These are phyloP conservation scores for Kazachstania viticola DNA, from an alignment of 805 yeast genomes.

Conservation along the genomic window DNA sequence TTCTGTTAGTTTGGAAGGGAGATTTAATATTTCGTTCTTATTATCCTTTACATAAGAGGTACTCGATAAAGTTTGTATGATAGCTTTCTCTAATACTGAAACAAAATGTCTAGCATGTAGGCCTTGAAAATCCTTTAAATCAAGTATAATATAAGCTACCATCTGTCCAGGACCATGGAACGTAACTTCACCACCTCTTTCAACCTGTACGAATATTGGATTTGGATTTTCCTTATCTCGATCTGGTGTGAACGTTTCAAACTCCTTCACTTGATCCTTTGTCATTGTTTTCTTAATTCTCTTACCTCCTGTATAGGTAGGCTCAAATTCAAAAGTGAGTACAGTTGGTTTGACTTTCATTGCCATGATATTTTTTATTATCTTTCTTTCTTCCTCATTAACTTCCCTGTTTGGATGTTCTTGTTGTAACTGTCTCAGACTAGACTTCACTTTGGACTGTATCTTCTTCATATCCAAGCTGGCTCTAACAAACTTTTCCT, in stretches of 20 bases:
- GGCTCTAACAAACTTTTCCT: slow-evolving; percentile 43
- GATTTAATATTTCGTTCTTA: slow-evolving; percentile 5
- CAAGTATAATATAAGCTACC: slow-evolving; percentile 71
- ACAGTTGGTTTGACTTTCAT: slow-evolving; percentile 55
- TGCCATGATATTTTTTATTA: slow-evolving; percentile 33
- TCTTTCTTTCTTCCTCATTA: slow-evolving; percentile 36
- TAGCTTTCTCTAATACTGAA: slow-evolving; percentile 45
- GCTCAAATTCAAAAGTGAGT: slow-evolving; percentile 73
- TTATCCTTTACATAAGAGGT: slow-evolving; percentile 4
- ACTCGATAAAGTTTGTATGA: slow-evolving; percentile 35
- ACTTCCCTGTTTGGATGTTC: slow-evolving; percentile 29
- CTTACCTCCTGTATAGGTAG: slow-evolving; percentile 87
- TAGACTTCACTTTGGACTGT: slow-evolving; percentile 36
- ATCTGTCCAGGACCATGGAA: slow-evolving; percentile 96
- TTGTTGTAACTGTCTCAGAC: slow-evolving; percentile 28
- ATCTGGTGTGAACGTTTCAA: slow-evolving; percentile 15
- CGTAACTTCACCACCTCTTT: slow-evolving; percentile 92
- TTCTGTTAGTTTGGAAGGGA: slow-evolving; percentile 35
- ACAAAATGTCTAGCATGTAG: slow-evolving; percentile 58
- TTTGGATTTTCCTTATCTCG: slow-evolving; percentile 18
- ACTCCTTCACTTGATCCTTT: slow-evolving; percentile 15
- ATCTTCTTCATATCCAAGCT: slow-evolving; percentile 46
- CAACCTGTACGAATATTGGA: slow-evolving; percentile 65
- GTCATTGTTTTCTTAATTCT: slow-evolving; percentile 50
- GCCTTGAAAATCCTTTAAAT: slow-evolving; percentile 47